Evolutionary conservation across 2,329 filamentous ascomycete genomes (phyloP), one percentile per base, ranked within the genome.

Genomic region (Monilinia aucupariae): DNA sequence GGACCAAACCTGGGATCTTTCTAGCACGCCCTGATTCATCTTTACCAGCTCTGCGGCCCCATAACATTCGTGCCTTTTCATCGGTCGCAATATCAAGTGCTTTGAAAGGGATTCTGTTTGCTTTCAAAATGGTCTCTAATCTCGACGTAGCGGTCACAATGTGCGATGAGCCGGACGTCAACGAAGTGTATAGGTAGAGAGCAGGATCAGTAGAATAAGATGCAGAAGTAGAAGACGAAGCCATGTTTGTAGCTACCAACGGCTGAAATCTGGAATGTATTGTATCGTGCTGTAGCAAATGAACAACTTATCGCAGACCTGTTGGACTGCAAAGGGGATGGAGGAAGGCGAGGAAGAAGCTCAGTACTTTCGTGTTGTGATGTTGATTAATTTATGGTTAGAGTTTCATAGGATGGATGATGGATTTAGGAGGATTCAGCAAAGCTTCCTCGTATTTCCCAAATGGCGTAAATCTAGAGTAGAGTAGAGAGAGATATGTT

Each of bases 141-240:
- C 94, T 90, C 61, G 92, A 96, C 1, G 94, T 97, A 32, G 92
- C 94, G 48, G 94, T 97, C 73, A 97, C 87, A 75, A 97, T 96
- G 76, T 97, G 92, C 30, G 92, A 96, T 48, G 92, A 96, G 68
- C 94, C 94, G 64, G 94, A 91, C 25, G 94, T 97, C 62, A 99
- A 83, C 60, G 93, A 97, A 65, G 94, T 97, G 79, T 96, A 97
- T 71, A 99, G 89, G 79, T 94, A 99, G 66, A 99, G 86, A 34
- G 87, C 81, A 55, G 88, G 84, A 75, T 91, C 88, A 69, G 79
- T 81, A 9, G 71, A 73, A 64, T 75, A 75, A 20, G 71, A 68
- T 10, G 63, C 32, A 65, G 69, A 70, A 6, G 70, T 54, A 13
- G 71, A 62, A 60, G 72, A 67, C 49, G 72, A 70, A 20, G 71